Base-by-base conservation (phyloP, 2,329 filamentous ascomycete species). In the Aspergillus pseudoviridinutans region DNA sequence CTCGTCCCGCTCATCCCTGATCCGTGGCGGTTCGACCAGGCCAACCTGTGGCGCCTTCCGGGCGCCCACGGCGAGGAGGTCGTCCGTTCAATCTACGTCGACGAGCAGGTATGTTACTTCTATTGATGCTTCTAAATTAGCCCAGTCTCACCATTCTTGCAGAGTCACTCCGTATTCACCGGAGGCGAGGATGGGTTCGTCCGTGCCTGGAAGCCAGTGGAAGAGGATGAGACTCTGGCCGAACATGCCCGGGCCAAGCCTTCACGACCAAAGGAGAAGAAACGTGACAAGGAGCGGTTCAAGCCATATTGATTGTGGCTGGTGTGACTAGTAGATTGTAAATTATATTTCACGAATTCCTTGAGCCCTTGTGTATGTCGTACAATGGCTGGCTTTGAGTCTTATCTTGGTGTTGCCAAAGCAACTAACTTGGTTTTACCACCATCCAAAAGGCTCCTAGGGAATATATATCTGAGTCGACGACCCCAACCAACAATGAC, bases 41-140 rank as follows among this genome's bases (percentile, higher is more conserved):
- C 70, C 41, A 75, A 72, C 50, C 63, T 73, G 24, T 75, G 78
- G 69, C 73, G 71, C 27, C 66, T 79, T 41, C 72, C 76, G n/a
- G 75, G 73, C 44, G 77, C 75, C n/a, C 79, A 81, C 64, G 77
- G 78, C 4, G 76, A 77, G 55, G 78, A 81, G 56, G 68, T 81
- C 42, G 76, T 80, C 12, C 76, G 79, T 46, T 76, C 78, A 0
- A 68, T 80, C 7, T 74, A 72, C 64, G 59, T 78, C n/a, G 76
- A 79, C 61, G 73, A 76, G 32, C 64, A 73, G 69, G 78, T 80
- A 69, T 50, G 67, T 69, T 54, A 53, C 28, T 29, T 25, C 12
- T 17, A 14, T 28, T 49, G 10, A 14, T 8, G 12, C 38, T 22
- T 49, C 14, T 50, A 12, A 6, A 6, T 35, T 38, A 4, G 17